Evolutionary conservation across 495 filamentous ascomycete species (phyloP).

Genomic region (Annulohypoxylon maeteangense): DNA sequence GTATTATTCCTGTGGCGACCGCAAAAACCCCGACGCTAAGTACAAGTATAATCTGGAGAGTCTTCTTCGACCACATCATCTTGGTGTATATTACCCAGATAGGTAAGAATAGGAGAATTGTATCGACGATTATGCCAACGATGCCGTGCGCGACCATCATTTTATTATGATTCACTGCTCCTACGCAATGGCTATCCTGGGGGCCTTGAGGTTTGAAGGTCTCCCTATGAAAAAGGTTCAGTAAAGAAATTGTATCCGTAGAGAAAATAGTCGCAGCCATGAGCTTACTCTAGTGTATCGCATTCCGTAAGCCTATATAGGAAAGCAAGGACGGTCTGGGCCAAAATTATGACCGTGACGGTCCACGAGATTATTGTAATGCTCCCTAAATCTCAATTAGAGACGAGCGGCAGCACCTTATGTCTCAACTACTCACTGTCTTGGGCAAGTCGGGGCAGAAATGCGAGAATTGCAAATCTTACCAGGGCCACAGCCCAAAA

Average conservation of each 20-base stretch:
- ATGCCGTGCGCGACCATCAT: constrained; percentile 42
- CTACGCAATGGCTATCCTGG: constrained; percentile 31
- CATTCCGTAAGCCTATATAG: constrained; percentile 43
- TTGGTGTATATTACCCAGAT: constrained; percentile 49
- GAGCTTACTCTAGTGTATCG: constrained; percentile 31
- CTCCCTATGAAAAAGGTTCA: constrained; percentile 15
- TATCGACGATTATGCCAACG: constrained; percentile 44
- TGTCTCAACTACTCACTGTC: constrained; percentile 37
- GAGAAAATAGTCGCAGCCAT: neutral
- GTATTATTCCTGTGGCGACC: constrained; percentile 43
- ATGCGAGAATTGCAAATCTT: constrained; percentile 45
- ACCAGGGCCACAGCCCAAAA: constrained; percentile 44
- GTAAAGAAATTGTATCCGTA: neutral
- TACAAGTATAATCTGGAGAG: constrained; percentile 46
- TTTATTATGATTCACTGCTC: constrained; percentile 1
- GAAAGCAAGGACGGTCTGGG: constrained; percentile 36
- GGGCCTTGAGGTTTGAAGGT: constrained; percentile 29
- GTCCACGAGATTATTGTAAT: constrained; percentile 28
- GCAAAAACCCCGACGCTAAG: constrained; percentile 48
- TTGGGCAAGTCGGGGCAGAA: constrained; percentile 46
- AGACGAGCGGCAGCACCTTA: too few species aligned
- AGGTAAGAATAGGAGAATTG: constrained; percentile 44
- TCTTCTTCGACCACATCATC: constrained; percentile 47
- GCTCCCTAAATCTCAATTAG: constrained; percentile 20
- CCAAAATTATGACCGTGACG: constrained; percentile 24